Base-by-base conservation (phyloP, 257 asterid genomes). In the Solanum tarijense region DNA sequence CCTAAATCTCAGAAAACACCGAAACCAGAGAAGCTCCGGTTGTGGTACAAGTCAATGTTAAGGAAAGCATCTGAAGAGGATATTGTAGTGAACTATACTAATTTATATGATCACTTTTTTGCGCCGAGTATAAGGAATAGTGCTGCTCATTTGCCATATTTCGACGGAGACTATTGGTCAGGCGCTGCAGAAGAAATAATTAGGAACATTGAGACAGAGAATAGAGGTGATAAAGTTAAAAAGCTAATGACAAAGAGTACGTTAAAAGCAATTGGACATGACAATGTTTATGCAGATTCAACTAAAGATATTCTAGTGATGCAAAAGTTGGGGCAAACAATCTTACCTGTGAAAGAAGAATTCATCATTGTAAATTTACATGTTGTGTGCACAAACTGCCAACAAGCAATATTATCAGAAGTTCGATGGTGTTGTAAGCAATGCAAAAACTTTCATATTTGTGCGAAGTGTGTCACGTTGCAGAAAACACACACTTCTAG, bases 111-210 rank as follows among this genome's bases (percentile, higher is more conserved):
- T 29, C 55, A 90, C 83, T 94, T 93, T 91, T 94, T 94, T 82
- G 91, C 87, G 76, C 93, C 91, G 3, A 90, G 84, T 86, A 94
- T 86, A 88, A 89, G 91, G 41, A 87, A 89, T 88, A 89, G 90
- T 83, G 94, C 94, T 38, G 94, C 97, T 78, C 94, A 92, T 27
- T 91, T 95, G 85, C 98, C 98, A 84, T 93, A 94, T 86, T 94
- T 95, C 69, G 96, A 93, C 69, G 98, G 97, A 87, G 96, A 84
- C 84, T 95, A 87, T 88, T 95, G 98, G 97, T 92, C 95, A 39
- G 87, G 90, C 83, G 93, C 93, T 60, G 93, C 95, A 86, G 96
- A 91, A 83, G 93, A 91, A 29, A 88, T 88, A 78, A 58, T 89
- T 81, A 89, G 76, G 87, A 84, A 83, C 68, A 88, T 92, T 32